Evolutionary conservation across 2,329 filamentous ascomycete species (phyloP), one percentile per base, ranked within the genome.

Genomic region (Monosporascus sp.): DNA sequence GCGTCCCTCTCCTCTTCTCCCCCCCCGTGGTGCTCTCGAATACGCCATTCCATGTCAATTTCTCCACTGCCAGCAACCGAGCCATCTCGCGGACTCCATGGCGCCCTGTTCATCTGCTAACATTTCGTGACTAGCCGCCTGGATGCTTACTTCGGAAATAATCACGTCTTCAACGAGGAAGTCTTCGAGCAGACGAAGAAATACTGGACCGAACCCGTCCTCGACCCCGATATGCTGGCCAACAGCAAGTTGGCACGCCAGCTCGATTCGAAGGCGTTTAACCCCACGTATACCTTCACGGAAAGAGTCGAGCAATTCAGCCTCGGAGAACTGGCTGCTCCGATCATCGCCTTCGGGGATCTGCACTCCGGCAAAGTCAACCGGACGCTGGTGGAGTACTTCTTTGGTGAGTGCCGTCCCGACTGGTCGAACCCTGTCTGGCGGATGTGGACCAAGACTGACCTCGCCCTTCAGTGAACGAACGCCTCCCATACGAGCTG

Each of bases 61-160:
- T 5, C 31, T 14, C 28, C 31, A 35, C 11, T 35, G 4, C 9
- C 31, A 5, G 31, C 31, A 35, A 35, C 31, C 9, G 5, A 35
- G 9, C 11, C 3, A 9, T 35, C 31, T 5, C 11, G 31, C 5
- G 31, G 31, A 14, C 31, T 35, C 31, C 11, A 14, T 35, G 31
- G 31, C 9, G 31, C 5, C 31, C 31, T 11, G 9, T 35, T 14
- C 31, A 1, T 14, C 31, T 11, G 31, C 31, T 35, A 35, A 35
- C 31, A 35, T 5, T 35, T 35, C 9, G 3, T 35, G 31, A 14
- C 31, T 35, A 35, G 31, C 41, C 78, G 78, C 26, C 60, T 68
- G 2, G 79, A 82, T 53, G 74, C 72, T 8, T 76, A 67, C 68
- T 73, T 79, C 51, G 79, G 78, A 22, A 75, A 77, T 63, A 76